These are phyloP conservation scores for Termitomyces sp. DNA, from an alignment of 768 basidiomycete genomes.

Conservation along the genomic window DNA sequence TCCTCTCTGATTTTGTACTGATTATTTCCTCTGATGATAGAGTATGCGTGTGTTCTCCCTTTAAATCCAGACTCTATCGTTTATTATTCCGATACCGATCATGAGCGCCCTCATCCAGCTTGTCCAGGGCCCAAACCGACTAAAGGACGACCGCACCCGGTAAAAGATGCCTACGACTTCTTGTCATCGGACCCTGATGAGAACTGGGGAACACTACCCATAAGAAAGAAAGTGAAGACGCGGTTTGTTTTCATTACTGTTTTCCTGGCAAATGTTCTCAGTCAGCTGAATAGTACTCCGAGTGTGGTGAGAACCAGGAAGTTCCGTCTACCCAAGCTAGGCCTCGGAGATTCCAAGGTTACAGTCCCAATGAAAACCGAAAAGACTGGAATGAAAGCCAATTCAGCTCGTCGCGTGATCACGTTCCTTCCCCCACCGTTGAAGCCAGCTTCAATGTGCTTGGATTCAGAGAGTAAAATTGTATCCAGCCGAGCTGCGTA, in stretches of 20 bases:
- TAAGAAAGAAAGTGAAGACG: slow-evolving; percentile 22
- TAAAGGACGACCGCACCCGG: background rate
- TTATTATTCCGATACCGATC: background rate
- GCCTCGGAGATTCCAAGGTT: background rate
- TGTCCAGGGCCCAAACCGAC: background rate
- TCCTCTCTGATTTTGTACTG: background rate
- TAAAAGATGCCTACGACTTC: slow-evolving; percentile 23
- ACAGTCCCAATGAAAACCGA: background rate
- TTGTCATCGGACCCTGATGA: slow-evolving; percentile 24
- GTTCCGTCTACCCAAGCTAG: slow-evolving; percentile 9
- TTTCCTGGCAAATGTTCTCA: background rate
- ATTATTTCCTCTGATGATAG: background rate
- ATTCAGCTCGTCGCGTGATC: slow-evolving; percentile 18
- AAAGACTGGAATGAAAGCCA: slow-evolving; percentile 18
- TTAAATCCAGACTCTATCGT: background rate
- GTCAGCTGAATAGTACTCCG: background rate
- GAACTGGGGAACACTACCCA: slow-evolving; percentile 31
- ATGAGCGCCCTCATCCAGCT: background rate
- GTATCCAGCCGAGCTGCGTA: background rate
- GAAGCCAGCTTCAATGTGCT: background rate
- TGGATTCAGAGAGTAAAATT: background rate
- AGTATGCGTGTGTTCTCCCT: background rate
- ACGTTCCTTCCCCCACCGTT: slow-evolving; percentile 21
- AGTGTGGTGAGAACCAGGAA: slow-evolving; percentile 6
- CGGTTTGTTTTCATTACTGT: slow-evolving; percentile 8